A percentile compares a stretch with the other conserved stretches of the same genome.
Conservation (phyloP, 805 yeast genomes). For the Starmerella powellii region DNA sequence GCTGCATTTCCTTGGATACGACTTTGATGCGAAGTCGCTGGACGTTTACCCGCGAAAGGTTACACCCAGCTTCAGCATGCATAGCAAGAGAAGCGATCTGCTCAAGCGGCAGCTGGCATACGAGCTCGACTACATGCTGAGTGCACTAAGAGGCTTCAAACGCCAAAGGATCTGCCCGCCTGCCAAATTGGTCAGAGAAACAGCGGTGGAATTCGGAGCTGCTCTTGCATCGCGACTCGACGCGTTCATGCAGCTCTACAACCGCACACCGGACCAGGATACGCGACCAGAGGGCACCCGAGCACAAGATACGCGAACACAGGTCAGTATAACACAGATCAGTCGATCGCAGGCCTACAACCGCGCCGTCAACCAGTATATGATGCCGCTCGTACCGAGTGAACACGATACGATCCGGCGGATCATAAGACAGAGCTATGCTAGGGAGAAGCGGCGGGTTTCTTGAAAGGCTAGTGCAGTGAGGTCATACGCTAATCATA, state of each 20-base stretch:
- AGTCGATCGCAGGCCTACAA: not conserved
- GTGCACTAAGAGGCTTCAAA: not conserved
- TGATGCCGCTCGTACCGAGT: not conserved
- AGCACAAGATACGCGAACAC: too few species aligned
- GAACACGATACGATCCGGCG: not conserved
- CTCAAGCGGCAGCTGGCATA: not conserved
- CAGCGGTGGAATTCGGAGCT: not conserved
- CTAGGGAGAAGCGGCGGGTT: too few species aligned
- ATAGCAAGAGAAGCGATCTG: not conserved
- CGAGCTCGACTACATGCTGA: not conserved
- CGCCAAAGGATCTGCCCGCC: not conserved
- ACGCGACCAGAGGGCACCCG: too few species aligned
- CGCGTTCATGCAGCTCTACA: not conserved
- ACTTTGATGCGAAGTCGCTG: constrained; percentile 2
- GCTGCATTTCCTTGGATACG: constrained; percentile 5
- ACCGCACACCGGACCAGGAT: too few species aligned
- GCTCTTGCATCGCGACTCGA: not conserved
- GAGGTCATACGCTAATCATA: too few species aligned
- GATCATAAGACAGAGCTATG: not conserved
- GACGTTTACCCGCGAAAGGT: constrained; percentile 1
- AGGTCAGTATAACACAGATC: too few species aligned
- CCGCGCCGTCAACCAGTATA: not conserved
- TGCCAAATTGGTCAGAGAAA: not conserved
- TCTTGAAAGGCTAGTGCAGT: too few species aligned
- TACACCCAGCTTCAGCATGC: not conserved